Evolutionary conservation across 1,284 basidiomycete genomes (phyloP), one percentile per base, ranked within the genome.

Genomic region (Microbotryum silenes-acaulis): DNA sequence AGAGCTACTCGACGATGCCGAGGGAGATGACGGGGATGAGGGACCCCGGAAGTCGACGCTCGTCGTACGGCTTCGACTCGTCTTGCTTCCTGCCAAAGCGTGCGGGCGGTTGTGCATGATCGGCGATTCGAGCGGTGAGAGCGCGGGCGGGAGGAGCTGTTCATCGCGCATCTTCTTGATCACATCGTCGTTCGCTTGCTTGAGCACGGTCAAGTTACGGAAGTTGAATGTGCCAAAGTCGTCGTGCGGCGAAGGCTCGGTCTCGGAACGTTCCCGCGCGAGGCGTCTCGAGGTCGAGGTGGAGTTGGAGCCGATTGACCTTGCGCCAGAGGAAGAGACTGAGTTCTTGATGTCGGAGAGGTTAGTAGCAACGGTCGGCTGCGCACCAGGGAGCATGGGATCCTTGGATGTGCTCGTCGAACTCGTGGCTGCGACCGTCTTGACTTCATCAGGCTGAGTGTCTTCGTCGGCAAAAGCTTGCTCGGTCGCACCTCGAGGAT

Each of bases 161-260:
- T 81, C 80, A 42, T 74, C 74, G 12, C 77, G 74, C 74, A 98
- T 82, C 77, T 96, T 94, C 61, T 91, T 85, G 72, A 99, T 96
- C 68, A 98, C 87, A 74, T 98, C 93, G 76, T 99, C 96, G 75
- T 99, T 99, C 25, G 91, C 92, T 76, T 97, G 92, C 78, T 98
- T 98, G 74, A 98, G 79, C 12, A 97, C 85, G 0, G 92, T 91
- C 53, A 97, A 76, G 72, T 99, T 99, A 81, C 97, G 97, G 83
- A 93, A 99, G 75, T 86, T 92, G 79, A 99, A 99, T 0, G 91
- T 86, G 33, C 96, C 96, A 77, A 98, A 99, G 71, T 97, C 94
- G 70, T 94, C 67, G 37, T 66, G 64, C 10, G 59, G 59, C 21
- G 57, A 54, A 7, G 62, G 53, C n/a, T 60, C 62, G 18, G 64